Percentiles rank a stretch among this genome's conserved stretches.
Conservation (phyloP, 169 alveolate species). For the Fabrea salina region DNA sequence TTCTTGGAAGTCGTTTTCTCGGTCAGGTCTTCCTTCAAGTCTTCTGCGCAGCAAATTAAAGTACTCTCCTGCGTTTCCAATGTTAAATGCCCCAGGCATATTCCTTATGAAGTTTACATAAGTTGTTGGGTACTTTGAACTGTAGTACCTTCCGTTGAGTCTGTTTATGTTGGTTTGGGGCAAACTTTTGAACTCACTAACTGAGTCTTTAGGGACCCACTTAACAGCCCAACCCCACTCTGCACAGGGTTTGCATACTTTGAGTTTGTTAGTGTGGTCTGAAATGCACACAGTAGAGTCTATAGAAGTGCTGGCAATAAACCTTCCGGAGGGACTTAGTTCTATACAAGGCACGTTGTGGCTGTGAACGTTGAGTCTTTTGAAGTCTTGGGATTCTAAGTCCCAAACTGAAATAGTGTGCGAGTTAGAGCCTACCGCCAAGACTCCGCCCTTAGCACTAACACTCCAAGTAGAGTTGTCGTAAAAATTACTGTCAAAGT, state of each 20-base stretch:
- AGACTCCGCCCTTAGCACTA: neutral
- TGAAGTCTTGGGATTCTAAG: neutral
- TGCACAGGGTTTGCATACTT: slow-evolving; percentile 1
- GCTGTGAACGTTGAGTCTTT: neutral
- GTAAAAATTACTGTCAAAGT: neutral
- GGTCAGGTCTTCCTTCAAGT: neutral
- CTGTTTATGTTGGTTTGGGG: neutral
- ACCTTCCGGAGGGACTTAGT: neutral
- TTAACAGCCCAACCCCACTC: slow-evolving; percentile 8
- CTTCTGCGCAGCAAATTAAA: neutral
- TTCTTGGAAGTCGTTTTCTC: neutral
- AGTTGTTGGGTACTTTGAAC: neutral
- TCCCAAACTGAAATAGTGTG: neutral
- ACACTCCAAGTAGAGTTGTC: slow-evolving; percentile 25
- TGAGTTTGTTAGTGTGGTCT: neutral
- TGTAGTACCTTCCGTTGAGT: neutral
- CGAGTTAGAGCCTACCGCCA: neutral
- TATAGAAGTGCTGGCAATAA: neutral
- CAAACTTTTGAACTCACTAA: neutral
- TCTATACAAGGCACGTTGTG: slow-evolving; percentile 11
- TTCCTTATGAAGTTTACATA: neutral
- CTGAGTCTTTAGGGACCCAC: neutral
- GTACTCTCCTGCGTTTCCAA: neutral
- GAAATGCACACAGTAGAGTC: slow-evolving; percentile 3
- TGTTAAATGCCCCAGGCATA: neutral